A percentile compares a stretch with the other conserved stretches of the same genome.
Evolutionary conservation across 805 yeast genomes (phyloP).

Genomic region (Candida golubevii): DNA sequence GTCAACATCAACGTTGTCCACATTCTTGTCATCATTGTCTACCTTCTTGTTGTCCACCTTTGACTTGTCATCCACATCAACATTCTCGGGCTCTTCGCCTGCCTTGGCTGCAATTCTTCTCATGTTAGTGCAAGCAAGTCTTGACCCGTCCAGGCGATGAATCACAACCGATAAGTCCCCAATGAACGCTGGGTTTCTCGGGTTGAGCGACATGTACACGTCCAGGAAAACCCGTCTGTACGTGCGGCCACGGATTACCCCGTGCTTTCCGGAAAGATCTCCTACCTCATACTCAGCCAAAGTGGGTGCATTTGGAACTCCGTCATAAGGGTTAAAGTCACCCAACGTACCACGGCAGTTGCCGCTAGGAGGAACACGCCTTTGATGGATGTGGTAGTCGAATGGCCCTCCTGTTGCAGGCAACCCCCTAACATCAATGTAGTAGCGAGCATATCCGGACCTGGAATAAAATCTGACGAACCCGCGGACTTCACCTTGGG

Average conservation of each 20-base stretch:
- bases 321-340: constrained; percentile 38
- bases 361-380: constrained; percentile 33
- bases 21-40: not conserved
- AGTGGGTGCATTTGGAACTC: constrained; percentile 23
- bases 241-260: constrained; percentile 25
- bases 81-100: not conserved
- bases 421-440: constrained; percentile 28
- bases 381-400: constrained; percentile 36
- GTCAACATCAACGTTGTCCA: too few species aligned
- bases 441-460: constrained; percentile 31
- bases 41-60: not conserved
- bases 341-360: constrained; percentile 29
- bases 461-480: constrained; percentile 25
- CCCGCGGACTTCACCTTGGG: constrained; percentile 20
- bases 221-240: constrained; percentile 24
- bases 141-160: constrained; percentile 28
- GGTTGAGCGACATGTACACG: constrained; percentile 30
- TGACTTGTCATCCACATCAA: not conserved
- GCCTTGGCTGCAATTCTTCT: constrained; percentile 11
- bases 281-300: constrained; percentile 30
- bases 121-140: constrained; percentile 39
- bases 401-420: constrained; percentile 39
- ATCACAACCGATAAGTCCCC: constrained; percentile 32
- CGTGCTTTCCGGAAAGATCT: constrained; percentile 40
- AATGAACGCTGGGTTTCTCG: constrained; percentile 22